Conservation (phyloP, 371 early-diverging fungal genomes). For the Saksenaea oblongispora region DNA sequence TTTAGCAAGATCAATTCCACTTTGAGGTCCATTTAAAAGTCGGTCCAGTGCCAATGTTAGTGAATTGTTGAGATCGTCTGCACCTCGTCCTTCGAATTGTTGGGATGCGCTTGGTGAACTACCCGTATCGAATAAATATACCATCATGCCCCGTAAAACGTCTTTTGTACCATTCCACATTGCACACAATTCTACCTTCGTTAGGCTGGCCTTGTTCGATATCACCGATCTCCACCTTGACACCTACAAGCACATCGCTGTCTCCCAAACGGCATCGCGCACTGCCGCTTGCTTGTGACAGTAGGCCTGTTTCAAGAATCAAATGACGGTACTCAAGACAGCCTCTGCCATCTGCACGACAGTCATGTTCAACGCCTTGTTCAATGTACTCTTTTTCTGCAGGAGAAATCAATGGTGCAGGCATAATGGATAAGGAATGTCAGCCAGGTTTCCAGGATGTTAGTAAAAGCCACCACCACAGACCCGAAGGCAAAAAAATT, state of each 20-base stretch:
- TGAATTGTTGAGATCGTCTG: slow-evolving; percentile 82
- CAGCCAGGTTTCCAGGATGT: neutral
- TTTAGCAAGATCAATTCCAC: slow-evolving; percentile 81
- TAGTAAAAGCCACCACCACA: neutral
- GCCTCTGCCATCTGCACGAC: slow-evolving; percentile 88
- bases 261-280: slow-evolving; percentile 79
- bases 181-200: slow-evolving; percentile 76
- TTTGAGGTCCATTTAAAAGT: slow-evolving; percentile 77
- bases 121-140: neutral
- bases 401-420: slow-evolving; percentile 64
- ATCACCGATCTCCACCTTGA: slow-evolving; percentile 87
- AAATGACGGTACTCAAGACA: slow-evolving; percentile 79
- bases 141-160: slow-evolving; percentile 1
- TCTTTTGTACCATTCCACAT: slow-evolving; percentile 77
- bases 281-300: slow-evolving; percentile 89
- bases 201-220: slow-evolving; percentile 60
- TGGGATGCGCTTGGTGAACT: slow-evolving; percentile 82
- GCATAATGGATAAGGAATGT: slow-evolving; percentile 22
- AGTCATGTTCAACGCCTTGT: slow-evolving; percentile 76
- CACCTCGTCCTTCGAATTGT: slow-evolving; percentile 78
- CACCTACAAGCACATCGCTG: slow-evolving; percentile 90
- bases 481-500: neutral
- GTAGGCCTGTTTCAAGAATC: slow-evolving; percentile 75
- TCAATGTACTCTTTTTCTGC: slow-evolving; percentile 84
- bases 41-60: slow-evolving; percentile 80